Evolutionary conservation across 2,329 filamentous ascomycete species (phyloP), one percentile per base, ranked within the genome.

Genomic region (Aspergillus hortae): DNA sequence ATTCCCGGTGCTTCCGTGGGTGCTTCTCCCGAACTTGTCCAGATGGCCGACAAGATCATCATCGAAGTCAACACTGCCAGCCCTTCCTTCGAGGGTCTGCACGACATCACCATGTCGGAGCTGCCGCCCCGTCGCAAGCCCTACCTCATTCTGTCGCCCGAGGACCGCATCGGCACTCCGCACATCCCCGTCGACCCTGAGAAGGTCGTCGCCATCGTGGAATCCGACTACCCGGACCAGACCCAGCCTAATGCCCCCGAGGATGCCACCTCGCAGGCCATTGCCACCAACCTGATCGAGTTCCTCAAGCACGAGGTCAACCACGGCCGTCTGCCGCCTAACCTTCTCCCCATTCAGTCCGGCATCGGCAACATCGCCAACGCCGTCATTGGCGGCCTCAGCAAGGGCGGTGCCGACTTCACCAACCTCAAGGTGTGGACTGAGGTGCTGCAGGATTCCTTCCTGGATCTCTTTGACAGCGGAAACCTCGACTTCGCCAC

Each of bases 341-440:
- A 85, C 66, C 82, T 95, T 1, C 79, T 94, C 1, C 90, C 90
- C 2, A 80, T 95, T 15, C 90, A 95, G 72, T 92, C 88, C 10
- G 90, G 90, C 42, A 95, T 95, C 61, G 90, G 91, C 58, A 95
- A 95, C 77, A 95, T 95, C 51, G 90, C 90, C 72, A 95, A 95
- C 71, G 90, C 90, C 35, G 91, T 95, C 56, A 85, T 95, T 54
- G 90, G 90, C 54, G 91, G 90, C 12, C 83, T 95, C 51, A 83
- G 85, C 58, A 83, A 87, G 53, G 80, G 80, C 12, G 79, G 78
- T 54, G 89, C 88, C 59, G 87, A 92, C 70, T 95, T 95, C 80
- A 82, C 84, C 67, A 89, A 95, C 76, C 81, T 96, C 52, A 91
- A 88, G 69, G 91, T 95, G 36, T 95, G 90, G 91, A 95, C 91